Conservation (phyloP, 331 rosid species). For the Telfairia occidentalis region DNA sequence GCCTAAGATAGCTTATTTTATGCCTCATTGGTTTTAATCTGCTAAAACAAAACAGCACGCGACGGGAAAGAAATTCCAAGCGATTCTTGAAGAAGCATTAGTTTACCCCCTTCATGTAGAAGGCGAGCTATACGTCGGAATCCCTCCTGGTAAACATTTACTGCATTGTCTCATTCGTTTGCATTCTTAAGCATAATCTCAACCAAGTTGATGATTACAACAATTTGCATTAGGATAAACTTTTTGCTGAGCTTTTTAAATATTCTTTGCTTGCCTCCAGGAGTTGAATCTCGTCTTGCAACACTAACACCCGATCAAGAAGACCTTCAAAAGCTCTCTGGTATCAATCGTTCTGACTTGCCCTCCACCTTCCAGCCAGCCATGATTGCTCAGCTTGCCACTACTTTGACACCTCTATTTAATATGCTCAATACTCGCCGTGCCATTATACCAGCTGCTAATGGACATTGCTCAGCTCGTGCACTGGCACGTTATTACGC, state of each 20-base stretch:
- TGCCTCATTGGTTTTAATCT: conserved; percentile 20
- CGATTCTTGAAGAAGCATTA: conserved; percentile 86
- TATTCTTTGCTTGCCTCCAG: conserved; percentile 21
- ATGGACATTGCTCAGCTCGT: conserved; percentile 89
- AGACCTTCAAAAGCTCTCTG: conserved; percentile 44
- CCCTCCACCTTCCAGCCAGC: conserved; percentile 72
- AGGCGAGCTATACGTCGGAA: conserved; percentile 86
- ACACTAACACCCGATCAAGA: conserved; percentile 51
- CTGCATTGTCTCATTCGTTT: background rate
- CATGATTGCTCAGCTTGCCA: conserved; percentile 33
- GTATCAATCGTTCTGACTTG: conserved; percentile 33
- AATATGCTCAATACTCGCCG: conserved; percentile 68
- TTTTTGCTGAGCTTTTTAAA: background rate
- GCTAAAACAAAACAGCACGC: conserved; percentile 56
- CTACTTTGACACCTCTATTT: conserved; percentile 41
- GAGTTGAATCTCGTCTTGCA: conserved; percentile 95
- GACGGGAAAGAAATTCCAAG: conserved; percentile 76
- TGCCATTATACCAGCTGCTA: conserved; percentile 86
- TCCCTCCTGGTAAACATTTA: conserved; percentile 71
- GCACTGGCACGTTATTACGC: conserved; percentile 97
- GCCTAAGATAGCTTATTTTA: background rate
- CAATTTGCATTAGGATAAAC: background rate
- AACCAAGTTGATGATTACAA: background rate
- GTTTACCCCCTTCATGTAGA: conserved; percentile 69
- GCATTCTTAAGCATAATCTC: background rate